Evolutionary conservation across 768 basidiomycete genomes (phyloP), one percentile per base, ranked within the genome.

Genomic region (Podaxis mareebaensis): DNA sequence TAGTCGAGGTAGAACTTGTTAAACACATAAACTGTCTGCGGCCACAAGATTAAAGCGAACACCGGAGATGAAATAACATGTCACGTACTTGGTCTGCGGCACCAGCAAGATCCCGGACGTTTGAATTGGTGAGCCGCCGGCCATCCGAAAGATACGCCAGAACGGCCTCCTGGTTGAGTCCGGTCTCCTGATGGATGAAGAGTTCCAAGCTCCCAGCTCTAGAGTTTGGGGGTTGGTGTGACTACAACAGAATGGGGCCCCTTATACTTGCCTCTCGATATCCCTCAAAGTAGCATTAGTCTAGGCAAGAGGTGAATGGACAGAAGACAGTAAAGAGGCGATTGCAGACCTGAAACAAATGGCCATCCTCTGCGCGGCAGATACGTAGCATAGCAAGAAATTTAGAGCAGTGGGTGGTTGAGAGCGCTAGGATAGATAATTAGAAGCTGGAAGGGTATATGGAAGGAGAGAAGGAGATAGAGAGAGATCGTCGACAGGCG

Each of bases 101-200:
- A 54, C 89, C 88, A 39, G 86, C 90, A 42, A 95, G 76, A 68
- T 95, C 93, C 39, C 90, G 83, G 60, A 93, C 72, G 70, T 92
- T 93, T 64, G 84, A 83, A 58, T 80, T 87, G 20, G 84, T 85
- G 22, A 94, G 75, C 57, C 93, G 84, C 49, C 85, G 82, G 3
- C 92, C 92, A 71, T 94, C 92, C 4, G 92, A 86, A 33, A 93
- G 80, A 74, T 92, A 95, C 2, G 90, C 90, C 36, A 94, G 77
- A 10, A 90, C 81, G 24, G 85, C 84, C 52, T 89, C 87, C 66
- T 85, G 82, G 54, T 88, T 86, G 17, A 93, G 78, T 7, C 89
- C 89, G 49, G 85, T 88, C 69, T 92, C 87, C 70, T 88, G 83
- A 48, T 87, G 82, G 8, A 95, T 71, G 66, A 93, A 92, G 8